These are phyloP conservation scores for Peronosclerospora sorghi DNA, from an alignment of 352 stramenopile species.

Conservation along the genomic window DNA sequence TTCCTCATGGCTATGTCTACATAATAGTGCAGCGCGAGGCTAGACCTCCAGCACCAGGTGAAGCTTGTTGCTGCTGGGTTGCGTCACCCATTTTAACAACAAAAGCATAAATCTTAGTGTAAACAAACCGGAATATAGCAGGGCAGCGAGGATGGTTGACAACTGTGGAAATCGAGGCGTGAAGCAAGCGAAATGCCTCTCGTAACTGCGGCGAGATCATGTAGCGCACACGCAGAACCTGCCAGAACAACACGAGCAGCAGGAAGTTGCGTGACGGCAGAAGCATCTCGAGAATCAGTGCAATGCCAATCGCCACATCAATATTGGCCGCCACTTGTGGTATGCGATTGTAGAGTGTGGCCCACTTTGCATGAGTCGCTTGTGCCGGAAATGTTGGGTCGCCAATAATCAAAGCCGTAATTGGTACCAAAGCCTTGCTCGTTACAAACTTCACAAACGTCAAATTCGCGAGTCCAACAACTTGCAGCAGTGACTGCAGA, in stretches of 20 bases:
- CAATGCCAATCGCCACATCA: constrained; percentile 74
- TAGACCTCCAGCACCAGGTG: constrained; percentile 21
- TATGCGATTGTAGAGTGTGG: constrained; percentile 70
- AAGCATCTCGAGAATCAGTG: constrained; percentile 75
- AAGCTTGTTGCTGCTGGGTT: constrained; percentile 26
- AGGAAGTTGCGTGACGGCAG: constrained; percentile 78
- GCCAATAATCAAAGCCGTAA: constrained; percentile 47
- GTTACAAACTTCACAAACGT: constrained; percentile 34
- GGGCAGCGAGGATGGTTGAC: constrained; percentile 65
- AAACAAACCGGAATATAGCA: constrained; percentile 32
- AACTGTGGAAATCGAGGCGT: constrained; percentile 44
- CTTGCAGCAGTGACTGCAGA: constrained; percentile 40
- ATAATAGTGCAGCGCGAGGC: constrained; percentile 58
- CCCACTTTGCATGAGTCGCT: constrained; percentile 57
- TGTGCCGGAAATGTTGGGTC: constrained; percentile 49
- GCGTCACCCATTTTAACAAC: constrained; percentile 58
- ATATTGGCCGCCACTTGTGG: constrained; percentile 66
- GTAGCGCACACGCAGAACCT: constrained; percentile 85
- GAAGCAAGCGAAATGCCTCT: constrained; percentile 65
- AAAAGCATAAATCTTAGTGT: constrained; percentile 65
- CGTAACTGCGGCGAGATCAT: constrained; percentile 85
- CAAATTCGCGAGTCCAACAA: constrained; percentile 33
- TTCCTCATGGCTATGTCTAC: constrained; percentile 24
- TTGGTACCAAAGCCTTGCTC: constrained; percentile 38
- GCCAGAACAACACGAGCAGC: constrained; percentile 82